Base-by-base conservation (phyloP, 202 grass and related monocot species). In the Brachypodium distachyon region DNA sequence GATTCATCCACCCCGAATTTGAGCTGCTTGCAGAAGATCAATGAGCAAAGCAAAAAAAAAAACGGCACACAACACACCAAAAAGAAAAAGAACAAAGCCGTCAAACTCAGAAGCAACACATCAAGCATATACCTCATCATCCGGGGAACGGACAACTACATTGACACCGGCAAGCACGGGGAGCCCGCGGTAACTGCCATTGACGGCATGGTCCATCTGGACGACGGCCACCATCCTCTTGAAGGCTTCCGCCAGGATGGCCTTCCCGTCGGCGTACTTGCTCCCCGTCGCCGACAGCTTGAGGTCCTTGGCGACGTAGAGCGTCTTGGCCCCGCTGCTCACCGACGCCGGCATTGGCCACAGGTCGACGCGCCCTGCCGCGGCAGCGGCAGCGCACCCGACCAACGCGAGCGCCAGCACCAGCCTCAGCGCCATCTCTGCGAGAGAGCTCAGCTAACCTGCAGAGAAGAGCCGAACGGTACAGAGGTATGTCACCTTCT, bases 341-440 rank as follows among this genome's bases (percentile, higher is more conserved):
- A 61, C 85, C 40, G 85, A 88, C 68, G 75, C 79, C 0, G 91
- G 91, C 95, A 98, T 90, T 83, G 95, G 95, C 95, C 91, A 98
- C 75, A 98, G 28, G 32, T 98, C 84, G 27, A 98, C 55, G 21
- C 72, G 77, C 6, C 51, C 65, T 6, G 22, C 19, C 5, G n/a
- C n/a, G 8, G 26, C 73, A 29, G 16, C 72, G 64, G 26, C 49
- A 6, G 46, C 55, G 66, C 73, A 70, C 9, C 39, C 67, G 16
- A 27, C 1, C n/a, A n/a, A 31, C n/a, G 18, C 32, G n/a, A 83
- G 52, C 53, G 31, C 17, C 44, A 71, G 46, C 36, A 39, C 19
- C 66, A 60, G 25, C 52, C 36, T 54, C 69, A 52, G 27, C 5
- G 29, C 44, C 46, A 29, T 70, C 47, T 25, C 38, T 3, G 29